phyloP scores from a whole-genome alignment of 2,329 filamentous ascomycete genomes.

The Chrysoporthe deuterocubensis region DNA sequence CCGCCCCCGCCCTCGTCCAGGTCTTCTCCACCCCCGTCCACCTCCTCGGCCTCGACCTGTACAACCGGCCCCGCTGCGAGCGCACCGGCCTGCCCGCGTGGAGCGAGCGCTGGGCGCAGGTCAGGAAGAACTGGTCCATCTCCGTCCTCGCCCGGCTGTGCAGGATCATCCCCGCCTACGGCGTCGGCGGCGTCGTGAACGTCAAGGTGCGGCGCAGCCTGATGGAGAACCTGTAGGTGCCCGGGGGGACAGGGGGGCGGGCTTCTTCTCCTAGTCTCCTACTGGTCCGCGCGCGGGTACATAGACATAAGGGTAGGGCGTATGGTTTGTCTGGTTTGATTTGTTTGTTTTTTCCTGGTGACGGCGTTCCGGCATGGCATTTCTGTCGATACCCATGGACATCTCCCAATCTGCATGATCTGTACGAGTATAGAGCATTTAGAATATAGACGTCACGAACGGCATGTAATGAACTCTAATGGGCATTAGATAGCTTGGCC shows the following conservation, averaged over 20 bases:
- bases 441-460: constrained; percentile 22
- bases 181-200: constrained; percentile 86
- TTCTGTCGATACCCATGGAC: constrained; percentile 28
- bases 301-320: constrained; percentile 13
- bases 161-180: constrained; percentile 87
- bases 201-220: constrained; percentile 67
- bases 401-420: constrained; percentile 27
- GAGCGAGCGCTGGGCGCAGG: constrained; percentile 65
- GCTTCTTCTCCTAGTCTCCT: not conserved
- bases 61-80: constrained; percentile 67
- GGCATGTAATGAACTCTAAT: constrained; percentile 2
- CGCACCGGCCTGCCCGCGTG: constrained; percentile 44
- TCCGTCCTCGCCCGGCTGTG: constrained; percentile 78
- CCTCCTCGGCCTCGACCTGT: constrained; percentile 82
- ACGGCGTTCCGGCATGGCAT: constrained; percentile 26
- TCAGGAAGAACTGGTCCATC: constrained; percentile 76
- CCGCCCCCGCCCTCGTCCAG: constrained; percentile 79
- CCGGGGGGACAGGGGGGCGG: too few relatives aligned
- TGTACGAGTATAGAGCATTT: constrained; percentile 26
- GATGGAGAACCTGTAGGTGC: constrained; percentile 62
- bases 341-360: not conserved
- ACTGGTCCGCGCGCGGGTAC: not conserved
- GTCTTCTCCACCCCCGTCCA: constrained; percentile 82
- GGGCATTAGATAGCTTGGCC: not conserved
- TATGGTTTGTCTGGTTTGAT: not conserved